phyloP scores from a whole-genome alignment of 2,329 filamentous ascomycete genomes.

The Diplodia corticola region DNA sequence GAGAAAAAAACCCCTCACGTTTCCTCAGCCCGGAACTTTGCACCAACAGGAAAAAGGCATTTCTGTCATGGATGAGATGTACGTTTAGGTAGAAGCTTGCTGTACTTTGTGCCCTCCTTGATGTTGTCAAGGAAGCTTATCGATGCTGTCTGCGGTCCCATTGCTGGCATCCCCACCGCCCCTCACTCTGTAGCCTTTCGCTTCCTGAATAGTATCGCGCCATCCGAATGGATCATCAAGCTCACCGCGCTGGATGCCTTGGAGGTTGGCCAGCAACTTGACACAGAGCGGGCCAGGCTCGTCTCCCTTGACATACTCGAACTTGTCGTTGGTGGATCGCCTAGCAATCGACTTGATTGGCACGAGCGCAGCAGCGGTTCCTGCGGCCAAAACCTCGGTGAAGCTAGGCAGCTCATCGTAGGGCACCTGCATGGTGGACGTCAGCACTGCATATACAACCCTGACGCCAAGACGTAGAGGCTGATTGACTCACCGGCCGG shows the following conservation, averaged over 20 bases:
- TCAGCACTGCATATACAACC: neutral
- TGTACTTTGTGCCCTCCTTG: neutral
- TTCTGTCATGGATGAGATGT: neutral
- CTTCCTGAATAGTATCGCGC: conserved; percentile 53
- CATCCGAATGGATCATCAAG: conserved; percentile 75
- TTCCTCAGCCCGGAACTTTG: neutral
- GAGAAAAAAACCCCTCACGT: neutral
- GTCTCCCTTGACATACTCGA: conserved; percentile 58
- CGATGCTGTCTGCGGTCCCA: conserved; percentile 35
- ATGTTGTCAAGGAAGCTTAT: conserved; percentile 35
- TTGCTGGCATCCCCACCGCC: conserved; percentile 28
- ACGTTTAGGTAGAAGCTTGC: neutral
- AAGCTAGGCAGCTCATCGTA: conserved; percentile 65
- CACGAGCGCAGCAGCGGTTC: conserved; percentile 87
- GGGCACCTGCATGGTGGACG: conserved; percentile 53
- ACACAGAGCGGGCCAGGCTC: conserved; percentile 73
- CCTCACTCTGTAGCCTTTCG: conserved; percentile 36
- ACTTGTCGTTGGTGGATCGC: conserved; percentile 56
- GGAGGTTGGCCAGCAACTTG: conserved; percentile 72
- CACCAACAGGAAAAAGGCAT: neutral
- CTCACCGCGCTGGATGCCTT: conserved; percentile 83
- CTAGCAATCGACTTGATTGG: conserved; percentile 90
- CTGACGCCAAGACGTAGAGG: neutral
- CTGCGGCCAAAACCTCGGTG: conserved; percentile 83
- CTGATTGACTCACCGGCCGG: conserved; percentile 56